phyloP scores from a whole-genome alignment of 2,329 filamentous ascomycete genomes.

The Pseudopithomyces chartarum region DNA sequence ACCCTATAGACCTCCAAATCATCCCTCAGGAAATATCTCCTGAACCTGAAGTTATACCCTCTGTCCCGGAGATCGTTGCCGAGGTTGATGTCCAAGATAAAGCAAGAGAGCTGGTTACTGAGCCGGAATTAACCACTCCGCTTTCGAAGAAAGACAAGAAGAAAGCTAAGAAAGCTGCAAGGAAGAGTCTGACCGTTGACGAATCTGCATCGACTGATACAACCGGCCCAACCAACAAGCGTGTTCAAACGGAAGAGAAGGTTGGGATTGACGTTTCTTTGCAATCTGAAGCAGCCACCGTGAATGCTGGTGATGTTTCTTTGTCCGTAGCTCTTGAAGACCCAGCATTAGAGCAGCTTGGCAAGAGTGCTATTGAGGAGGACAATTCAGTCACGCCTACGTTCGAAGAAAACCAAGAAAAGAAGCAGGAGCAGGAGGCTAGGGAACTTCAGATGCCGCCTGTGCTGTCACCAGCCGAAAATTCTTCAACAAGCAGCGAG shows the following conservation, averaged over 20 bases:
- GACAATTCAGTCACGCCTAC: slow-evolving; percentile 8
- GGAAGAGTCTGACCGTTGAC: neutral
- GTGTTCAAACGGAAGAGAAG: neutral
- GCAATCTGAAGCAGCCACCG: neutral
- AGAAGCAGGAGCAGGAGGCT: slow-evolving; percentile 10
- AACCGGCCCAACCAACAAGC: neutral
- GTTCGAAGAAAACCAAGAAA: slow-evolving; percentile 12
- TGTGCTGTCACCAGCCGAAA: neutral
- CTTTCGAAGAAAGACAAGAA: slow-evolving; percentile 6
- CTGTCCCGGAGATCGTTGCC: neutral
- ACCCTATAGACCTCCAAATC: neutral
- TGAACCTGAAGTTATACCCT: neutral
- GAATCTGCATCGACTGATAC: neutral
- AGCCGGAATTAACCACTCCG: neutral
- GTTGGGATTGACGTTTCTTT: neutral
- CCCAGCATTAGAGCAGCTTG: neutral
- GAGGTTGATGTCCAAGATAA: neutral
- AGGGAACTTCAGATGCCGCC: neutral
- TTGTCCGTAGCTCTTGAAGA: neutral
- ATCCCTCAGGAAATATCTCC: neutral
- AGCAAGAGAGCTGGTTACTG: neutral
- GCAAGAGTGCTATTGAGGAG: neutral
- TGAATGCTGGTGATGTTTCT: neutral
- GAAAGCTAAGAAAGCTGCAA: neutral
- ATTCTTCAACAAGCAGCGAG: neutral